Base-by-base conservation (phyloP, 2,329 filamentous ascomycete genomes). In the Hawksworthiomyces lignivorus region DNA sequence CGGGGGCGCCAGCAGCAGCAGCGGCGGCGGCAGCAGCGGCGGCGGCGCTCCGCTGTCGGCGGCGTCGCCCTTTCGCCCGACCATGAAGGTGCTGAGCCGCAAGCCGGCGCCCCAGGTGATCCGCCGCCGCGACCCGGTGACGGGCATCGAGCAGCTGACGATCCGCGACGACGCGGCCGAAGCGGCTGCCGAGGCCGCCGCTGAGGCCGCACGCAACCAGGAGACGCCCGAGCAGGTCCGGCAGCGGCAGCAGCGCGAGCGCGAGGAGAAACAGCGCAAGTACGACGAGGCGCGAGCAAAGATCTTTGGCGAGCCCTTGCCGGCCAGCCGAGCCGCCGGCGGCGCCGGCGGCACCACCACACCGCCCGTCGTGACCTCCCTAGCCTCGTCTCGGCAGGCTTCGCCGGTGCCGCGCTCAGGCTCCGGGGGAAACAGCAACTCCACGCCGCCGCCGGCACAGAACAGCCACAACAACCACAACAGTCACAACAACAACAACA, bases 241-340 rank as follows among this genome's bases (percentile, higher is more conserved):
- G 48, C 76, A 80, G 19, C 84, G 84, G 56, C 85, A 89, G 40
- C 79, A 87, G 58, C 73, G 76, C 36, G 87, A 94, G 53, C 76
- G 80, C 9, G 88, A 94, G 56, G 88, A 94, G 65, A 95, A 92
- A 67, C 85, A 94, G 66, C 80, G 80, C 43, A 84, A 84, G 47
- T 96, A 96, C 59, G 85, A 94, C 47, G 88, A 95, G 65, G 86
- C 82, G 6, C 75, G 90, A 22, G 87, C 90, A 53, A 84, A 88
- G 58, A 82, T 96, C 42, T 90, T 96, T 61, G 88, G 88, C 17
- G 78, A 48, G 48, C 38, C 48, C 7, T 20, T 41, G n/a, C 44
- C 46, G 7, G 7, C 36, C 3, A 36, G 24, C 22, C n/a, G 20
- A 42, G 4, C 32, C 76, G 18, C 55, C 51, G 24, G 50, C 57